Evolutionary conservation across 768 basidiomycete species (phyloP).

Genomic region (Hortiboletus flavorubellus): DNA sequence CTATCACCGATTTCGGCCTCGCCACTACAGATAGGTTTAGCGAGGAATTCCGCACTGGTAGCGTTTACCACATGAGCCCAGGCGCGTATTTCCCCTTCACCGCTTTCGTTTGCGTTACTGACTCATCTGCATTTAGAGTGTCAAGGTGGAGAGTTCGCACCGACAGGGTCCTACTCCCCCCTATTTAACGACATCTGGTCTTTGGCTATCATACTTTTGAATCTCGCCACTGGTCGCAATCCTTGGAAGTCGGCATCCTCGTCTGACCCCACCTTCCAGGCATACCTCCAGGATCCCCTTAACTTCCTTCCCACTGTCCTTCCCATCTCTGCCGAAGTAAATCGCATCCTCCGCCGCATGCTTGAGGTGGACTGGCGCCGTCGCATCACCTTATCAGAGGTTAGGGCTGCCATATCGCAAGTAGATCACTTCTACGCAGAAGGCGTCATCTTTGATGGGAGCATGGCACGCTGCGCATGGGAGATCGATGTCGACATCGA

Average conservation of each 20-base stretch:
- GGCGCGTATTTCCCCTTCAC: conserved; percentile 42
- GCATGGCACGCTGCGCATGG: conserved; percentile 76
- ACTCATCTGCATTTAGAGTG: conserved; percentile 60
- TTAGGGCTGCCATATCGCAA: conserved; percentile 54
- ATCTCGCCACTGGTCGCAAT: conserved; percentile 91
- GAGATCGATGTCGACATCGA: conserved; percentile 66
- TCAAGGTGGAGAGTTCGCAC: conserved; percentile 66
- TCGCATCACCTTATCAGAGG: conserved; percentile 44
- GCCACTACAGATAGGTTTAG: conserved; percentile 85
- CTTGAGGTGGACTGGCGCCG: conserved; percentile 65
- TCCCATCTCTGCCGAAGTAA: conserved; percentile 72
- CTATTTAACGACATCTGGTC: conserved; percentile 95
- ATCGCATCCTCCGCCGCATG: conserved; percentile 70
- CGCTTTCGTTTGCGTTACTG: conserved; percentile 10
- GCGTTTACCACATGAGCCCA: conserved; percentile 98
- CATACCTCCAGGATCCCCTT: conserved; percentile 72
- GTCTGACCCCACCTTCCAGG: conserved; percentile 85
- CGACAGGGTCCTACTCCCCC: conserved; percentile 73
- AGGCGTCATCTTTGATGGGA: conserved; percentile 76
- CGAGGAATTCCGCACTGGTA: conserved; percentile 91
- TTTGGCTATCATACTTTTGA: conserved; percentile 92
- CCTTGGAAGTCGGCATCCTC: conserved; percentile 90
- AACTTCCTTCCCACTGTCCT: conserved; percentile 84
- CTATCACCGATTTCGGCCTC: conserved; percentile 94
- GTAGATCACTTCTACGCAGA: conserved; percentile 67